Conservation (phyloP, 768 basidiomycete species). For the Royoungia palumana region DNA sequence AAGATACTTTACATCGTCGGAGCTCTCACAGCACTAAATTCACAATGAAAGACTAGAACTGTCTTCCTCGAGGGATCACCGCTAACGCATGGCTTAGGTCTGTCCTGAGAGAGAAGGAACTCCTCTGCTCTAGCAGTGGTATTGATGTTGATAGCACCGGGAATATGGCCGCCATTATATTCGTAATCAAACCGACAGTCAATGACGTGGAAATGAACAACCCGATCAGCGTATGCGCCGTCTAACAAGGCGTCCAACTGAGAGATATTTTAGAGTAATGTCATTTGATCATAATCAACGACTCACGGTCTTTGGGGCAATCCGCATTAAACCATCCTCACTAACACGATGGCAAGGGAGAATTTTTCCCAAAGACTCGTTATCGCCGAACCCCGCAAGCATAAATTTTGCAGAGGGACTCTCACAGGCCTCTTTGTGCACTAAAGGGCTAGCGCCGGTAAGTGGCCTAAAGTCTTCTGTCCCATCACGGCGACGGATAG, state of each 20-base stretch:
- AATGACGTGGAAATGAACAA: slow-evolving; percentile 74
- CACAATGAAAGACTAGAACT: slow-evolving; percentile 94
- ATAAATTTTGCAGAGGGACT: slow-evolving; percentile 57
- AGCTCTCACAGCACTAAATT: slow-evolving; percentile 92
- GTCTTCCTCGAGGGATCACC: slow-evolving; percentile 75
- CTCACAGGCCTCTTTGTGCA: slow-evolving; percentile 43
- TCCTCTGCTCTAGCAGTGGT: slow-evolving; percentile 77
- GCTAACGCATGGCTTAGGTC: slow-evolving; percentile 68
- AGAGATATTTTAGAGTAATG: neutral
- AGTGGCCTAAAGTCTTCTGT: slow-evolving; percentile 77
- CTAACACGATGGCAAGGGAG: slow-evolving; percentile 90
- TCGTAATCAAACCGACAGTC: slow-evolving; percentile 99
- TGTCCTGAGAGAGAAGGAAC: slow-evolving; percentile 62
- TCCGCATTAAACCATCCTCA: slow-evolving; percentile 94
- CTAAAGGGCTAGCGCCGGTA: slow-evolving; percentile 60
- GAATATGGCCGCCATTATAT: slow-evolving; percentile 89
- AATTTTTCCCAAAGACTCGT: slow-evolving; percentile 90
- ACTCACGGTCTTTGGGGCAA: slow-evolving; percentile 74
- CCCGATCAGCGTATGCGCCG: slow-evolving; percentile 63
- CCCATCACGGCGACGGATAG: slow-evolving; percentile 75
- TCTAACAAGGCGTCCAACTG: slow-evolving; percentile 78
- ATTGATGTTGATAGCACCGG: slow-evolving; percentile 89
- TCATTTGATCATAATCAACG: neutral
- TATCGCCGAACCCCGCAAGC: slow-evolving; percentile 81
- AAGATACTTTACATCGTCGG: slow-evolving; percentile 79